phyloP scores from a whole-genome alignment of 805 yeast genomes.

The Pichia scutulata region DNA sequence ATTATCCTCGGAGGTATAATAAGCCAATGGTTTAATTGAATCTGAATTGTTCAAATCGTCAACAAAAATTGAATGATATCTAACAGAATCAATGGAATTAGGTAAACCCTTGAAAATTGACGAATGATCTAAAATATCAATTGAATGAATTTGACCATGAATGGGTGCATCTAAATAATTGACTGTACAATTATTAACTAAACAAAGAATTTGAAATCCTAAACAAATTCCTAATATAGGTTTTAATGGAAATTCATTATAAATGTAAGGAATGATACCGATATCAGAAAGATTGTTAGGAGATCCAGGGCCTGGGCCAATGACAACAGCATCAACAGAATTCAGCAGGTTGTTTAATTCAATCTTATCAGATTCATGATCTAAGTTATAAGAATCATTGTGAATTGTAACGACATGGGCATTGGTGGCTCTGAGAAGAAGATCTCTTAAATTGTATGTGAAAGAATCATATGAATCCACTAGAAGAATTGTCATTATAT shows the following conservation, averaged over 20 bases:
- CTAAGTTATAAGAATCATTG: constrained; percentile 44
- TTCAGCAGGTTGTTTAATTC: constrained; percentile 38
- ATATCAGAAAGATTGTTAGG: constrained; percentile 59
- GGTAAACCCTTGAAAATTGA: constrained; percentile 39
- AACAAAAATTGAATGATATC: constrained; percentile 83
- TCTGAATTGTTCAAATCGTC: constrained; percentile 10
- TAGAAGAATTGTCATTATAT: constrained; percentile 48
- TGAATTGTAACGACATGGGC: constrained; percentile 50
- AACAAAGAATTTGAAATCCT: constrained; percentile 82
- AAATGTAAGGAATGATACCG: constrained; percentile 61
- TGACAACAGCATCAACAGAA: constrained; percentile 62
- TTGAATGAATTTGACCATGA: constrained; percentile 77
- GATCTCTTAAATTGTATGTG: constrained; percentile 67
- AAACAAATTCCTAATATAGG: constrained; percentile 90
- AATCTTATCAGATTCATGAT: constrained; percentile 18
- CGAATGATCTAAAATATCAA: constrained; percentile 23
- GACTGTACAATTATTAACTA: constrained; percentile 48
- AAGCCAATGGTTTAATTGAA: constrained; percentile 52
- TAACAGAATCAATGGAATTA: constrained; percentile 51
- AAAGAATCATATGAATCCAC: constrained; percentile 95
- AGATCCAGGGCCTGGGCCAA: constrained; percentile 98
- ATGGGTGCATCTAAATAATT: constrained; percentile 47
- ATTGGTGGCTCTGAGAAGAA: constrained; percentile 47
- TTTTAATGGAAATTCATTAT: constrained; percentile 28
- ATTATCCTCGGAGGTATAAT: constrained; percentile 36